Evolutionary conservation across 2,329 filamentous ascomycete genomes (phyloP), one percentile per base, ranked within the genome.

Genomic region (Talaromyces piceae): DNA sequence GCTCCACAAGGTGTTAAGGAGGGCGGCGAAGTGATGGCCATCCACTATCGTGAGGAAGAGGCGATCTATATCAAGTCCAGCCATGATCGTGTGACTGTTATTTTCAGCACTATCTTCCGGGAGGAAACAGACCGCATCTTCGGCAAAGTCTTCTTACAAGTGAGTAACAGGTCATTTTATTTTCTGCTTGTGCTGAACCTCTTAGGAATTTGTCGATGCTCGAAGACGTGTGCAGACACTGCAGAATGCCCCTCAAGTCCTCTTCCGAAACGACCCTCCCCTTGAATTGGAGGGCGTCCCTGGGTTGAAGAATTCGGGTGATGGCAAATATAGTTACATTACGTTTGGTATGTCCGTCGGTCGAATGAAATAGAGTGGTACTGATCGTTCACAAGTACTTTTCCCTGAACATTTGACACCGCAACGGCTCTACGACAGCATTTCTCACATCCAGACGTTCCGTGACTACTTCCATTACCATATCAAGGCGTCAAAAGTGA

Each of bases 381-480:
- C 47, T 26, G 23, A 13, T 26, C 2, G 31, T 8, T 13, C 11
- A 33, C 31, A 54, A 94, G 93, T 97, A 45, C 80, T 98, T 41
- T 98, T 98, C 76, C 91, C 93, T 44, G 86, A 93, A 58, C 94
- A 99, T 71, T 78, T 99, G 58, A 91, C 90, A 12, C 83, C 84
- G 12, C 89, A 96, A 71, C 83, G 90, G 66, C 88, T 94, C 75
- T 86, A 88, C 54, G 91, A 96, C 59, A 91, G 94, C 67, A 98
- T 99, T 61, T 96, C 91, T 47, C 94, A 98, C 70, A 97, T 99
- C 63, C 94, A 99, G 74, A 99, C 93, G 12, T 98, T 98, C 87
- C 88, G 93, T 59, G 93, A 98, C 68, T 98, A 98, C 73, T 98
- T 99, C 79, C 93, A 99, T 72, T 99, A 99, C 71, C 93, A 98